Conservation (phyloP, 2,329 filamentous ascomycete genomes). For the Colletotrichum orbiculare region DNA sequence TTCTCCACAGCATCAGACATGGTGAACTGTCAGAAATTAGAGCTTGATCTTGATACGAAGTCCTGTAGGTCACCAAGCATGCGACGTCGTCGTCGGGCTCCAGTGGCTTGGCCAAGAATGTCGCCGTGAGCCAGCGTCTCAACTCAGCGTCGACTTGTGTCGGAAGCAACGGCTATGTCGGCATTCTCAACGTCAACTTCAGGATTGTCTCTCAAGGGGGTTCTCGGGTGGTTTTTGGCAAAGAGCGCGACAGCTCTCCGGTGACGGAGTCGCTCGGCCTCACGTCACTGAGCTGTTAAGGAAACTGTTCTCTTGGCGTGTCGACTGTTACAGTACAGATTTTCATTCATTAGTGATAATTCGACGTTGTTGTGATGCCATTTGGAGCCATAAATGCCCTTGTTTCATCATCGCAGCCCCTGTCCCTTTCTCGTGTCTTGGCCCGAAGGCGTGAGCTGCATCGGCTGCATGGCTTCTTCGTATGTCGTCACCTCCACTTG, state of each 20-base stretch:
- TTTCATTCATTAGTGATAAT: not conserved
- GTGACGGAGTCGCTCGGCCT: slow-evolving; percentile 32
- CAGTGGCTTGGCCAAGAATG: slow-evolving; percentile 15
- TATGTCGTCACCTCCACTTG: no score
- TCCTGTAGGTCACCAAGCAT: slow-evolving; percentile 19
- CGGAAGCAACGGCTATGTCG: slow-evolving; percentile 28
- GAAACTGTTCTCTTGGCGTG: not conserved
- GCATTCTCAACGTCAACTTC: slow-evolving; percentile 37
- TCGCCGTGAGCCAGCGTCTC: slow-evolving; percentile 30
- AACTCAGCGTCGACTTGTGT: slow-evolving; percentile 31
- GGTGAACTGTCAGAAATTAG: not conserved
- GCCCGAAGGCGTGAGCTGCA: no score
- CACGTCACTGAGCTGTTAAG: slow-evolving; percentile 27
- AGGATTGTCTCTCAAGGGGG: slow-evolving; percentile 35
- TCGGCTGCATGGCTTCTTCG: no score
- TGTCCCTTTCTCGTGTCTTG: no score
- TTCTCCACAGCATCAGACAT: not conserved
- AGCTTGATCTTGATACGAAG: not conserved
- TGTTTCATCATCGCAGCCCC: no score
- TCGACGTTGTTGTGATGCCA: not conserved
- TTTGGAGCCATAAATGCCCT: no score
- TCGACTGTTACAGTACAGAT: not conserved
- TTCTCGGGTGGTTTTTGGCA: slow-evolving; percentile 25
- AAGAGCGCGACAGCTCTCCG: slow-evolving; percentile 13
- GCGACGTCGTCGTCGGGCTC: slow-evolving; percentile 21